Percentiles rank a stretch among this genome's conserved stretches.
phyloP scores from a whole-genome alignment of 2,329 filamentous ascomycete species.

The Alternaria sp. region DNA sequence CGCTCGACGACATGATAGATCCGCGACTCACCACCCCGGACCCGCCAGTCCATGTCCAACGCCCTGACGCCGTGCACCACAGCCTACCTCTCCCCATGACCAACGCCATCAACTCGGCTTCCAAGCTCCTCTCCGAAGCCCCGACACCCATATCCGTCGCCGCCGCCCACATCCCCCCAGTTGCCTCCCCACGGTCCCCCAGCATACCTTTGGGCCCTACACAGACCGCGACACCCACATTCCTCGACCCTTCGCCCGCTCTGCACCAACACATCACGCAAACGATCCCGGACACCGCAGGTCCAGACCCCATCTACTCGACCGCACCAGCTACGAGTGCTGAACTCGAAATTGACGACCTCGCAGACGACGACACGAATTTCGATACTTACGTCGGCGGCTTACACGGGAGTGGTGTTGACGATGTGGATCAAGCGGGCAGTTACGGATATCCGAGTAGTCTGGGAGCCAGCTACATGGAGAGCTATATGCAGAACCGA shows the following conservation, averaged over 20 bases:
- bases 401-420: conserved; percentile 39
- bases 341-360: conserved; percentile 16
- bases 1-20: conserved; percentile 42
- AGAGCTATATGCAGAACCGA: conserved; percentile 46
- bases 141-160: conserved; percentile 17
- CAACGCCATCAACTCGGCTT: conserved; percentile 29
- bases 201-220: conserved; percentile 26
- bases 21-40: conserved; percentile 32
- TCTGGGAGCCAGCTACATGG: conserved; percentile 46
- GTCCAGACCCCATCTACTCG: conserved; percentile 30
- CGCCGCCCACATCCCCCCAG: conserved; percentile 19
- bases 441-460: conserved; percentile 44
- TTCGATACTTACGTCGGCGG: conserved; percentile 47
- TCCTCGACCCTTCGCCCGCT: conserved; percentile 35
- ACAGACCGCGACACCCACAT: conserved; percentile 25
- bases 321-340: conserved; percentile 5
- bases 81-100: conserved; percentile 34
- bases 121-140: conserved; percentile 22
- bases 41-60: conserved; percentile 19
- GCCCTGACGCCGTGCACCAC: conserved; percentile 40
- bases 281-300: conserved; percentile 24
- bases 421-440: conserved; percentile 43
- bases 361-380: conserved; percentile 23
- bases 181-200: conserved; percentile 21
- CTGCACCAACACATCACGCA: conserved; percentile 4